Base-by-base conservation (phyloP, 805 yeast species). In the Schwanniomyces pseudopolymorphus region DNA sequence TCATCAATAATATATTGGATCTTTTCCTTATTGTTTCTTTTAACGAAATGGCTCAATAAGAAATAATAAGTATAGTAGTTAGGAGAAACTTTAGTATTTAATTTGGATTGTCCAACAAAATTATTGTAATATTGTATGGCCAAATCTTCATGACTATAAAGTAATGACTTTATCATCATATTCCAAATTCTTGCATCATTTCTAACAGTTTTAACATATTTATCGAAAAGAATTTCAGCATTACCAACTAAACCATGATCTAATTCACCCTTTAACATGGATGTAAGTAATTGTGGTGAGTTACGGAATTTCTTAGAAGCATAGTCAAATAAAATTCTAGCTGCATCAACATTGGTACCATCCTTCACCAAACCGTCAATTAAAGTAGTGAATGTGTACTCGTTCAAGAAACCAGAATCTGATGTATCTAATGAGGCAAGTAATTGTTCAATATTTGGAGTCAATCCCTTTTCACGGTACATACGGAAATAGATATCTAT, bases 401-500 rank as follows among this genome's bases (percentile, higher is more conserved):
- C 65, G 55, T 77, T 82, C 19, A 46, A 39, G 25, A 25, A 20
- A 17, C 55, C 35, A 14, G 49, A 42, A 13, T 58, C 54, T 3
- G 59, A 45, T 7, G 56, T 49, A 38, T 56, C 54, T 74, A 84
- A 73, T 17, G 71, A 71, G 1, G 58, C 48, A 33, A 83, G 61
- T 47, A 80, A 60, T 5, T 59, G 59, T 9, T 65, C 69, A 20
- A 77, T 63, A 28, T 71, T 63, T 7, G 81, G 74, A 1, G 64
- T 55, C 47, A 66, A 60, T 8, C 80, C 81, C 28, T 75, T 68
- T n/a, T 65, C 66, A 33, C 64, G 64, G 27, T 72, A 67, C 28
- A 65, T 46, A 57, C 79, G 80, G 65, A 84, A 71, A 51, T 75
- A 69, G 43, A 75, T 63, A 55, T 84, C 83, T 44, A 84, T 71